Percentiles rank a stretch among this genome's conserved stretches.
Evolutionary conservation across 75 land plant species (phyloP).

Genomic region (Selaginella moellendorffii): DNA sequence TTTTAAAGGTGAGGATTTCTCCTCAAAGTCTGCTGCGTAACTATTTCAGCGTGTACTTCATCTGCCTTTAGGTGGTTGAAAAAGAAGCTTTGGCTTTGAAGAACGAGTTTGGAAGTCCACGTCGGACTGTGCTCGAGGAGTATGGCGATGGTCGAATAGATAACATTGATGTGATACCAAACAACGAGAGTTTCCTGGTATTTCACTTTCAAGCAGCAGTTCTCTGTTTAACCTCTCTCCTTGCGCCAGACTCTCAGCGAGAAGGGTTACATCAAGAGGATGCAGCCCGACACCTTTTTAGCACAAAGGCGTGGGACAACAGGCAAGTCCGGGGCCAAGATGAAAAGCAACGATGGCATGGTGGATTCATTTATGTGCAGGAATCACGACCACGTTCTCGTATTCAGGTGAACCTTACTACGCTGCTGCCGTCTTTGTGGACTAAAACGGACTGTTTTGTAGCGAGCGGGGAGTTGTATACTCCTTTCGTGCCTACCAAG

Average conservation of each 20-base stretch:
- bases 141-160: slow-evolving; percentile 46
- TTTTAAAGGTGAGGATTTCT: slow-evolving; percentile 48
- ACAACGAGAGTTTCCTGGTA: slow-evolving; percentile 72
- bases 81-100: slow-evolving; percentile 80
- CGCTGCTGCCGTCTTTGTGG: too few relatives aligned
- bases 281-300: slow-evolving; percentile 71
- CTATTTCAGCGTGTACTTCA: neutral
- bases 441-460: slow-evolving; percentile 26
- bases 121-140: slow-evolving; percentile 65
- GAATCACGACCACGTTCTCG: slow-evolving; percentile 81
- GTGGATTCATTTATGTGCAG: slow-evolving; percentile 71
- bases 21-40: neutral
- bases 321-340: slow-evolving; percentile 87
- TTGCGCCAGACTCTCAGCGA: slow-evolving; percentile 58
- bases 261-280: slow-evolving; percentile 91
- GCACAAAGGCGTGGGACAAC: slow-evolving; percentile 88
- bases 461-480: slow-evolving; percentile 91
- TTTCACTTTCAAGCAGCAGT: too few relatives aligned
- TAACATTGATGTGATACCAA: slow-evolving; percentile 91
- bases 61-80: slow-evolving; percentile 42
- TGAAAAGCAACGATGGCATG: slow-evolving; percentile 76
- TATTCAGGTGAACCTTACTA: too few relatives aligned
- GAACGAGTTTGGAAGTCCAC: slow-evolving; percentile 64
- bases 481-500: slow-evolving; percentile 83
- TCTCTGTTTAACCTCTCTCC: too few relatives aligned